phyloP scores from a whole-genome alignment of 1,284 basidiomycete genomes.

The Amylostereum areolatum region DNA sequence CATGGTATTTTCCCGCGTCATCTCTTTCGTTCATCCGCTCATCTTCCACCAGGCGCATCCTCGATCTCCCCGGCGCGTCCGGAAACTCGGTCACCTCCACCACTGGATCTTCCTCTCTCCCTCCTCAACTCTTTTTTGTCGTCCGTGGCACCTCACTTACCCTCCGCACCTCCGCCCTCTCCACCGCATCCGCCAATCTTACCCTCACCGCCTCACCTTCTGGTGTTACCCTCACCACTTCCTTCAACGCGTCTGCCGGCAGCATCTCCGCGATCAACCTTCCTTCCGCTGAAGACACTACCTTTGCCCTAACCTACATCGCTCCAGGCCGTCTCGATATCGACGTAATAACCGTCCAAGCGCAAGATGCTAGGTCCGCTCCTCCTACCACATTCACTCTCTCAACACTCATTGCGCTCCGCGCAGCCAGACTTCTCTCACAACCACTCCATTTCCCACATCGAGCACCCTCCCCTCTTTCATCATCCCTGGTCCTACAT shows the following conservation, averaged over 20 bases:
- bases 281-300: conserved; percentile 18
- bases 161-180: conserved; percentile 20
- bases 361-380: conserved; percentile 5
- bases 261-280: conserved; percentile 20
- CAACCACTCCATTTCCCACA: conserved; percentile 9
- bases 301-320: conserved; percentile 22
- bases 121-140: conserved; percentile 25
- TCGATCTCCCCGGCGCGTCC: conserved; percentile 16
- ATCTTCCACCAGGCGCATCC: conserved; percentile 17
- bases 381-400: no score
- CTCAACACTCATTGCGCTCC: neutral
- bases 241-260: conserved; percentile 20
- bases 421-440: conserved; percentile 9
- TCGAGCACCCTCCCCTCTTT: conserved; percentile 14
- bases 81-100: conserved; percentile 23
- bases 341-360: conserved; percentile 16
- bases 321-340: conserved; percentile 18
- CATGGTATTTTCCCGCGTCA: conserved; percentile 19
- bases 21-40: neutral
- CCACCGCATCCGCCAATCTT: conserved; percentile 23
- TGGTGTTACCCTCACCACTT: conserved; percentile 19
- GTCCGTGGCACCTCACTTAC: conserved; percentile 20
- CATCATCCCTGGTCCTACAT: conserved; percentile 8
- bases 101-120: conserved; percentile 17
- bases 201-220: conserved; percentile 22